Conservation (phyloP, 768 basidiomycete species). For the Gymnopilus dilepis region DNA sequence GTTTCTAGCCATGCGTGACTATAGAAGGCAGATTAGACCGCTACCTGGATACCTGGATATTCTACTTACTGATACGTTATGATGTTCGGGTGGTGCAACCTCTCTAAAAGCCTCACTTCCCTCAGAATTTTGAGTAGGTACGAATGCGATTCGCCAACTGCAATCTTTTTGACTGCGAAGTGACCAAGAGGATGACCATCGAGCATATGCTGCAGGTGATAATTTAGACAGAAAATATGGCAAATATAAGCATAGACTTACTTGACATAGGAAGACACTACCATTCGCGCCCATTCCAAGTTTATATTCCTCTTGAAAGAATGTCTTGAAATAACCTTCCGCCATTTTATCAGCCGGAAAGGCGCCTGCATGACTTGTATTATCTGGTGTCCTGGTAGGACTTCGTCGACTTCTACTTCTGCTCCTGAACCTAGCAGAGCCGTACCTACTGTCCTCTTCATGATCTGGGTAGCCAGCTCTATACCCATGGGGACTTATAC, state of each 20-base stretch:
- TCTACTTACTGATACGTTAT: slow-evolving; percentile 80
- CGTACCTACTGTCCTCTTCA: slow-evolving; percentile 3
- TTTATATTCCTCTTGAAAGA: slow-evolving; percentile 88
- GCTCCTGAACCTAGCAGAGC: neutral
- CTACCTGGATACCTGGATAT: neutral
- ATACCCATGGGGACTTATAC: slow-evolving; percentile 23
- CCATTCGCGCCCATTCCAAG: slow-evolving; percentile 97
- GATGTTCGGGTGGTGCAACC: slow-evolving; percentile 90
- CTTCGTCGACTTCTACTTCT: slow-evolving; percentile 14
- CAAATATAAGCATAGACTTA: slow-evolving; percentile 28
- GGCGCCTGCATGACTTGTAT: slow-evolving; percentile 30
- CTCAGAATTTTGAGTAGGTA: slow-evolving; percentile 84
- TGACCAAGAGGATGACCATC: slow-evolving; percentile 88
- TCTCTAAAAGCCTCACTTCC: slow-evolving; percentile 87
- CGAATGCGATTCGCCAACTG: slow-evolving; percentile 87
- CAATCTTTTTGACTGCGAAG: slow-evolving; percentile 97
- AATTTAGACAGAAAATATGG: slow-evolving; percentile 15
- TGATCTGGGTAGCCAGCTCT: slow-evolving; percentile 17
- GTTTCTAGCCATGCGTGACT: slow-evolving; percentile 92
- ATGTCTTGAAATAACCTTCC: slow-evolving; percentile 90
- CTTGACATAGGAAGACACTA: slow-evolving; percentile 87
- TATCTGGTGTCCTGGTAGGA: slow-evolving; percentile 16
- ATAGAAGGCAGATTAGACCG: slow-evolving; percentile 5
- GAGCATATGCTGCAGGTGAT: slow-evolving; percentile 67
- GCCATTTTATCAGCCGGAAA: slow-evolving; percentile 82